Conservation (phyloP, 331 rosid species). For the Stylosanthes scabra region DNA sequence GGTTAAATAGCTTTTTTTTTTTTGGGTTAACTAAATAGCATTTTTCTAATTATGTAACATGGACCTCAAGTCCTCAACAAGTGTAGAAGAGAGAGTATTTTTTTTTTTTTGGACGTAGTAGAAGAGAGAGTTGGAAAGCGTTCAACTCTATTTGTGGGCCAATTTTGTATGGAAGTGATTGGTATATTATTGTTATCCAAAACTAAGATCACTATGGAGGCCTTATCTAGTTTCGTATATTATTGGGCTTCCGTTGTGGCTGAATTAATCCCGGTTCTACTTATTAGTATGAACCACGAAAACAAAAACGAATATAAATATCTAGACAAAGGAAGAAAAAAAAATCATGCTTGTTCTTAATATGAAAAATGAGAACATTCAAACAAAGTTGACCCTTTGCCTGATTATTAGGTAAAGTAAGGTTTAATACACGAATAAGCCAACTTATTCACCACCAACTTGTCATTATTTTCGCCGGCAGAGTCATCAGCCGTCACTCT, state of each 20-base stretch:
- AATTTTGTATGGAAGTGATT: neutral
- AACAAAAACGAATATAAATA: no score
- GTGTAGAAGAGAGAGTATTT: no score
- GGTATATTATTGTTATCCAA: neutral
- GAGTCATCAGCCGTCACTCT: neutral
- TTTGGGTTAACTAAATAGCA: no score
- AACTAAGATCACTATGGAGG: neutral
- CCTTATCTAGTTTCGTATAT: neutral
- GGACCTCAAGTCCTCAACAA: no score
- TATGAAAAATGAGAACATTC: no score
- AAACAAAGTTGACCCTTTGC: neutral
- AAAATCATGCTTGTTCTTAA: no score
- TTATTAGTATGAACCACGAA: neutral
- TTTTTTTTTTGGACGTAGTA: no score
- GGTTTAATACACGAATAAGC: neutral
- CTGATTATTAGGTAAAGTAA: slow-evolving; percentile 26
- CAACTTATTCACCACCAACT: neutral
- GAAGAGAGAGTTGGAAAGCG: no score
- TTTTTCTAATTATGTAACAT: no score
- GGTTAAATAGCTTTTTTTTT: no score
- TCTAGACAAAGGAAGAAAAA: no score
- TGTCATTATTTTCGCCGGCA: neutral
- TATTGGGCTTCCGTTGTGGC: neutral
- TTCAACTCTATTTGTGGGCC: no score
- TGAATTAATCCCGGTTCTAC: neutral